Evolutionary conservation across 768 basidiomycete species (phyloP), one percentile per base, ranked within the genome.

Genomic region (Myochromella boudieri): DNA sequence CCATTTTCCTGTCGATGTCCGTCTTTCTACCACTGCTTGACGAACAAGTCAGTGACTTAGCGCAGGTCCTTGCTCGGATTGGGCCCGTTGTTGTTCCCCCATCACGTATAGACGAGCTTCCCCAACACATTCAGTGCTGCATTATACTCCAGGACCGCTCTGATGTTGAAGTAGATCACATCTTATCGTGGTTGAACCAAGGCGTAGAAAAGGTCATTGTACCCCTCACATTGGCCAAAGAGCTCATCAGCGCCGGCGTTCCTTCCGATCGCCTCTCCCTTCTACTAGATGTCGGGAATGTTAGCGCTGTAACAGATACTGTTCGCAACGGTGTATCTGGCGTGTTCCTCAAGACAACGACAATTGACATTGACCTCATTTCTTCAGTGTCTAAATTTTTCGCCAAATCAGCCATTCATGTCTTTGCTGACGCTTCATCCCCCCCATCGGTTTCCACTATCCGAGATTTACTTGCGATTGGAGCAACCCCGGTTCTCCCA

Each of bases 121-220:
- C 65, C 51, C 54, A 58, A 62, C 63, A 63, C 63, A 67, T 66
- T 33, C 65, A 69, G 51, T 70, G 66, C 21, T 82, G 78, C 53
- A 61, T 89, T 22, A 72, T 87, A 39, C 68, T 84, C 54, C 81
- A 89, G 44, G 62, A 73, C 44, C 68, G 71, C 53, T 49, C 65
- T 11, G 59, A 74, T 9, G 57, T 72, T 34, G 69, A 77, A 40
- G 43, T 76, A n/a, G 83, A 86, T 44, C 69, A 78, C 18, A 71
- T 83, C 56, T 70, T 81, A 46, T 67, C 78, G 17, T 78, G 74
- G 72, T 79, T 99, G 24, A 90, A 97, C 65, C 69, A 70, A 17
- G 93, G 95, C 18, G 81, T 84, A 2, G 78, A 85, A 56, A 94
- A 90, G 65, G 75, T 93, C 59, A 82, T 97, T 29, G 75, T 93